These are phyloP conservation scores for Aspergillus cristatus DNA, from an alignment of 495 filamentous ascomycete genomes.

Conservation along the genomic window DNA sequence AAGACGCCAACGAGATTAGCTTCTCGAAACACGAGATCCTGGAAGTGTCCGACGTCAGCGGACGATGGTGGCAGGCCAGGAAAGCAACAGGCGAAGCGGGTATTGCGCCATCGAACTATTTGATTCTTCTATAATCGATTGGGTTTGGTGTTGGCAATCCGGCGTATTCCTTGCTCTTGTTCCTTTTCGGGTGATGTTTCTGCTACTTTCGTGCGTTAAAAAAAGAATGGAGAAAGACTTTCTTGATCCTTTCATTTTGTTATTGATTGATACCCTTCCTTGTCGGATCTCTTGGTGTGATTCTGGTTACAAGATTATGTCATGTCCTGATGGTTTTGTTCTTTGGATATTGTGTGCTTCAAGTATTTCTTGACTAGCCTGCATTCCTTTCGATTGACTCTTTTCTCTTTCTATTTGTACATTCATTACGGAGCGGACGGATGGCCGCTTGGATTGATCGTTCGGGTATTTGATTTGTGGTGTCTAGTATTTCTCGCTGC, in stretches of 20 bases:
- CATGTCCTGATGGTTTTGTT: slow-evolving; percentile 36
- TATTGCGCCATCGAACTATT: slow-evolving; percentile 95
- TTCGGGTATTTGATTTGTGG: too few species aligned
- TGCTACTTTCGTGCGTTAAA: slow-evolving; percentile 21
- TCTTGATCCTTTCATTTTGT: slow-evolving; percentile 1
- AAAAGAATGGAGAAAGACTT: slow-evolving; percentile 3
- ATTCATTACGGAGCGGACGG: background rate
- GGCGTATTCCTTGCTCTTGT: slow-evolving; percentile 10
- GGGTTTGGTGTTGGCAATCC: slow-evolving; percentile 7
- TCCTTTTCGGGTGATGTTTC: slow-evolving; percentile 7
- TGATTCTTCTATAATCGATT: slow-evolving; percentile 76
- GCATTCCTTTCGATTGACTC: slow-evolving; percentile 1
- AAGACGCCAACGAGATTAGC: slow-evolving; percentile 96
- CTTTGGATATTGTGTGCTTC: slow-evolving; percentile 6
- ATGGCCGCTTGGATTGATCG: too few species aligned
- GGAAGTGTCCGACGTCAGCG: slow-evolving; percentile 94
- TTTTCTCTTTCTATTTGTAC: slow-evolving; percentile 1
- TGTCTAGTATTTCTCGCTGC: too few species aligned
- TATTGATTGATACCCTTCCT: slow-evolving; percentile 41
- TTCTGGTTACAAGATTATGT: slow-evolving; percentile 30
- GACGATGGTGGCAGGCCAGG: slow-evolving; percentile 97
- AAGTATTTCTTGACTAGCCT: slow-evolving; percentile 6
- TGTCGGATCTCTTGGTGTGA: slow-evolving; percentile 33
- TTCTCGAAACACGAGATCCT: slow-evolving; percentile 95
- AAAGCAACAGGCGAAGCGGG: slow-evolving; percentile 93